phyloP scores from a whole-genome alignment of 1,139 yeast genomes.

The Arxiozyma heterogenica region DNA sequence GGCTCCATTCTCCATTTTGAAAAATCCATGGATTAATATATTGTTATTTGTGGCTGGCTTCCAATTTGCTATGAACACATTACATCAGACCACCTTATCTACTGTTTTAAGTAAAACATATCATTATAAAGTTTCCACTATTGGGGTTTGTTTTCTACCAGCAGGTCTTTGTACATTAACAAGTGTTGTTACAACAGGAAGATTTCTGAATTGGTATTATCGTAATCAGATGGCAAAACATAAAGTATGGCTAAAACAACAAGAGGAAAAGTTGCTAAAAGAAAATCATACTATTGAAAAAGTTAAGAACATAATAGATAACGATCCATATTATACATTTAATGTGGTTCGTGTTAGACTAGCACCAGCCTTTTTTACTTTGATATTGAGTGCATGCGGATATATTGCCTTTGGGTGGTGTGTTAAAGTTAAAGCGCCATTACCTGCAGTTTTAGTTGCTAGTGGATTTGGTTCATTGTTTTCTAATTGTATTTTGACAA shows the following conservation, averaged over 20 bases:
- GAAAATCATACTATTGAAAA: constrained; percentile 16
- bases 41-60: constrained; percentile 47
- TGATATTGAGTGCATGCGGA: constrained; percentile 32
- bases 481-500: constrained; percentile 43
- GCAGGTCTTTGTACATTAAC: constrained; percentile 51
- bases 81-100: constrained; percentile 56
- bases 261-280: constrained; percentile 21
- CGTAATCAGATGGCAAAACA: constrained; percentile 20
- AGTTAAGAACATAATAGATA: constrained; percentile 18
- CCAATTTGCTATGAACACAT: constrained; percentile 61
- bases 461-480: constrained; percentile 47
- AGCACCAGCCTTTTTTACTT: constrained; percentile 33
- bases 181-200: constrained; percentile 44
- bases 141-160: constrained; percentile 57
- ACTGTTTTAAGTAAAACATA: constrained; percentile 43
- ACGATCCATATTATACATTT: constrained; percentile 27
- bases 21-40: constrained; percentile 31
- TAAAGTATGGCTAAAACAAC: constrained; percentile 17
- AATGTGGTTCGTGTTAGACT: constrained; percentile 44
- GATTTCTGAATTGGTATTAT: constrained; percentile 40
- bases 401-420: constrained; percentile 65
- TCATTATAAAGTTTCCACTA: constrained; percentile 40
- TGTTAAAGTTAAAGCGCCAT: constrained; percentile 38
- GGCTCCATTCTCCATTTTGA: constrained; percentile 40
- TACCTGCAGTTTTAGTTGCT: constrained; percentile 49